Evolutionary conservation across 2,329 filamentous ascomycete genomes (phyloP), one percentile per base, ranked within the genome.

Genomic region (Pseudogymnoascus verrucosus): DNA sequence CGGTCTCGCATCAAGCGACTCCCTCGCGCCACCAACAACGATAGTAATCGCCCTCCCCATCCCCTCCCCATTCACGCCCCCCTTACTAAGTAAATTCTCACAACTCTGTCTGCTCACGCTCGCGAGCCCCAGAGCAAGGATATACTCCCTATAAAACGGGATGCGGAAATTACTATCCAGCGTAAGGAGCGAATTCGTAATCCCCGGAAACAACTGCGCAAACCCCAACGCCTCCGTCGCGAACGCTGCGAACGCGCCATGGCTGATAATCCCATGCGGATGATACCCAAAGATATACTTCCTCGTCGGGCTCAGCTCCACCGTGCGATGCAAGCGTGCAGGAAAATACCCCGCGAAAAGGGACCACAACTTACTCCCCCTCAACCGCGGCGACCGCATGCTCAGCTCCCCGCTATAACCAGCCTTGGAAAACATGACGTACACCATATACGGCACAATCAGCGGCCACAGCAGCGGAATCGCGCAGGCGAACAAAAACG

Each of bases 231-330:
- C 91, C 70, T 97, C 93, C 0, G 93, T 98, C 3, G 83, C 90
- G 72, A 98, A 98, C 4, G 93, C 90, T 4, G 87, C 90, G 78
- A 93, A 97, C 0, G 93, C 93, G n/a, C 93, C 95, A 70, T 97
- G 91, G 4, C 90, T 95, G 71, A 99, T 97, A 75, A 99, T 98
- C 23, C 95, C 93, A 73, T 99, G 95, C 0, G 95, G 95, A 71
- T 98, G 95, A 75, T 98, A 98, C 51, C 93, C 93, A 71, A 99
- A 92, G 67, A 99, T 92, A 78, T 98, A 99, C 76, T 96, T 96
- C 67, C 92, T 83, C 1, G 89, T 91, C 0, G 91, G 84, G 21
- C 89, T 84, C 5, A 99, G 84, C 64, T 88, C 82, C 68, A 89
- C 84, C 3, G 91, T 95, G 68, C 95, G 91, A 78, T 98, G 92